These are phyloP conservation scores for Dendryphion nanum DNA, from an alignment of 2,329 filamentous ascomycete genomes.

Conservation along the genomic window DNA sequence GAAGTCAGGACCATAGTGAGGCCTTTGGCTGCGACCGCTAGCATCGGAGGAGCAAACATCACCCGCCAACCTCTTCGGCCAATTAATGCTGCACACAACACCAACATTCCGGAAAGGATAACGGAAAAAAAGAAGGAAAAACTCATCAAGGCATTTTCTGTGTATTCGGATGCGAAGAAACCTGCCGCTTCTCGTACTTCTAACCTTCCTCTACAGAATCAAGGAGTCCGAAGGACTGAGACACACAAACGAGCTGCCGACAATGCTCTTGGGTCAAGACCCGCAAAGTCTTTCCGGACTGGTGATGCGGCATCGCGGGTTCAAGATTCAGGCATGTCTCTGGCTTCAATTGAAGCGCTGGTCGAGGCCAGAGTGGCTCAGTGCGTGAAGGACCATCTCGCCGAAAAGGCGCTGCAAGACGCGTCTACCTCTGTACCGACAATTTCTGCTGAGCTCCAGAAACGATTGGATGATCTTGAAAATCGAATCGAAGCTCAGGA, in stretches of 20 bases:
- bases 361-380: slow-evolving; percentile 91
- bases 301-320: slow-evolving; percentile 33
- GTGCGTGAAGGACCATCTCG: slow-evolving; percentile 86
- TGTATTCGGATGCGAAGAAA: slow-evolving; percentile 68
- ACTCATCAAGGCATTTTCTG: slow-evolving; percentile 79
- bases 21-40: slow-evolving; percentile 36
- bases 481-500: slow-evolving; percentile 70
- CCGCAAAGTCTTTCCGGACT: slow-evolving; percentile 39
- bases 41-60: slow-evolving; percentile 37
- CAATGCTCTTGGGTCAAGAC: slow-evolving; percentile 34
- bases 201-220: slow-evolving; percentile 33
- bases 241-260: slow-evolving; percentile 46
- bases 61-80: slow-evolving; percentile 76
- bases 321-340: slow-evolving; percentile 45
- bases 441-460: slow-evolving; percentile 76
- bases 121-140: slow-evolving; percentile 58
- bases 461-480: slow-evolving; percentile 79
- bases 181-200: slow-evolving; percentile 20
- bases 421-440: slow-evolving; percentile 46
- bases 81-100: slow-evolving; percentile 72
- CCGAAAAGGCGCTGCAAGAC: slow-evolving; percentile 66
- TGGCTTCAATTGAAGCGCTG: slow-evolving; percentile 66
- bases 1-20: slow-evolving; percentile 60
- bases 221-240: slow-evolving; percentile 37
- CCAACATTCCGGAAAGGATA: slow-evolving; percentile 60